A percentile compares a stretch with the other conserved stretches of the same genome.
phyloP scores from a whole-genome alignment of 805 yeast species.

The Candida vaughaniae region DNA sequence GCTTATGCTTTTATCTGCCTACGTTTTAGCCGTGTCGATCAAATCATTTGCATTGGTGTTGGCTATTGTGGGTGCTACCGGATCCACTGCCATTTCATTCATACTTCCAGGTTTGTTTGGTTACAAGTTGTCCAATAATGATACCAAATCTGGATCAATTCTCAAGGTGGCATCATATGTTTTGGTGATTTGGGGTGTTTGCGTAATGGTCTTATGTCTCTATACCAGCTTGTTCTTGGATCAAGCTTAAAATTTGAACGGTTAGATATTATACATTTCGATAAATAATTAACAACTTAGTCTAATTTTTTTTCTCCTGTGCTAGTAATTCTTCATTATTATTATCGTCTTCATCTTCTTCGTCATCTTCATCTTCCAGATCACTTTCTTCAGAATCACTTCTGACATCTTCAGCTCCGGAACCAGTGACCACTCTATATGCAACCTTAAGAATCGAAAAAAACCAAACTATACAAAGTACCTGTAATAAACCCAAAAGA shows the following conservation, averaged over 20 bases:
- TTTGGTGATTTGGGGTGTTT: constrained; percentile 52
- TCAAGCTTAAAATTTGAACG: constrained; percentile 6
- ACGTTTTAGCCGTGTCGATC: constrained; percentile 56
- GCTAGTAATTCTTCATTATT: background rate
- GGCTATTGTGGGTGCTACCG: constrained; percentile 79
- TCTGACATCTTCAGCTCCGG: constrained; percentile 81
- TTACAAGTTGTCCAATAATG: constrained; percentile 46
- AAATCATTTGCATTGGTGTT: constrained; percentile 66
- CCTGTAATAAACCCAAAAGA: constrained; percentile 65
- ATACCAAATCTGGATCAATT: constrained; percentile 24
- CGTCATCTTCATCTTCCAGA: constrained; percentile 21
- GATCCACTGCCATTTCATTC: constrained; percentile 76
- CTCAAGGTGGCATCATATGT: constrained; percentile 38
- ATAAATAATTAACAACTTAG: constrained; percentile 1
- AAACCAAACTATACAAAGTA: constrained; percentile 71
- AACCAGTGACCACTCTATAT: constrained; percentile 65
- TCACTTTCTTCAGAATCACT: constrained; percentile 72
- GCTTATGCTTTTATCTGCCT: constrained; percentile 44
- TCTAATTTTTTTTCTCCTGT: constrained; percentile 3
- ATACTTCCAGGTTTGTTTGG: constrained; percentile 80
- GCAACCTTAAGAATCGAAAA: constrained; percentile 70
- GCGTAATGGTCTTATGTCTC: constrained; percentile 53
- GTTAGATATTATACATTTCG: constrained; percentile 7
- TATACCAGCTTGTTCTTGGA: constrained; percentile 48
- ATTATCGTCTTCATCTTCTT: constrained; percentile 17